A percentile compares a stretch with the other conserved stretches of the same genome.
Conservation (phyloP, 2,329 filamentous ascomycete species). For the Pseudogymnoascus sp. region DNA sequence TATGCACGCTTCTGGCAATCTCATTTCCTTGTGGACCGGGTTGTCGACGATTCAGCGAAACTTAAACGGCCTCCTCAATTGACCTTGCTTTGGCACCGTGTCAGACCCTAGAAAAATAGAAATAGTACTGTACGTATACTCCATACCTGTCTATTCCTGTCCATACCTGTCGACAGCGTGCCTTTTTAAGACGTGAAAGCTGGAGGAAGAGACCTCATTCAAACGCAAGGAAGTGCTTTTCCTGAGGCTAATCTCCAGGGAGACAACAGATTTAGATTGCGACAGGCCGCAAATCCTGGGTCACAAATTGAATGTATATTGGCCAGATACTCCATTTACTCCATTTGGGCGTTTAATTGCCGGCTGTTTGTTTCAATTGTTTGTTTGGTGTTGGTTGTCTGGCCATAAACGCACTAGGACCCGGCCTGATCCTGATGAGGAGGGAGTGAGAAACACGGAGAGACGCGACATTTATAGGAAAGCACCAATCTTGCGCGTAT, state of each 20-base stretch:
- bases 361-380: slow-evolving; percentile 7
- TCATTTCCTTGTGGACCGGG: slow-evolving; percentile 6
- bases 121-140: background rate
- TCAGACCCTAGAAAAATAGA: background rate
- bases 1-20: slow-evolving; percentile 1
- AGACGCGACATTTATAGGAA: slow-evolving; percentile 7
- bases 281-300: slow-evolving; percentile 5
- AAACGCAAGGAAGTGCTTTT: background rate
- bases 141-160: background rate
- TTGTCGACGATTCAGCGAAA: slow-evolving; percentile 7
- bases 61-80: background rate
- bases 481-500: slow-evolving; percentile 7
- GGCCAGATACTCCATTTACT: background rate
- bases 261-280: slow-evolving; percentile 1
- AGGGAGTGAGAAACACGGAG: slow-evolving; percentile 2
- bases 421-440: background rate
- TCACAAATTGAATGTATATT: slow-evolving; percentile 5
- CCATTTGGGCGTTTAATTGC: slow-evolving; percentile 8
- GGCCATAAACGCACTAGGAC: slow-evolving; percentile 6
- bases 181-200: background rate
- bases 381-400: slow-evolving; percentile 6
- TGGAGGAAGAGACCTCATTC: background rate
- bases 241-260: background rate
- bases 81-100: background rate
- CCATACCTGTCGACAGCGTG: background rate